These are phyloP conservation scores for Candida tibetensis DNA, from an alignment of 805 yeast genomes.

Conservation along the genomic window DNA sequence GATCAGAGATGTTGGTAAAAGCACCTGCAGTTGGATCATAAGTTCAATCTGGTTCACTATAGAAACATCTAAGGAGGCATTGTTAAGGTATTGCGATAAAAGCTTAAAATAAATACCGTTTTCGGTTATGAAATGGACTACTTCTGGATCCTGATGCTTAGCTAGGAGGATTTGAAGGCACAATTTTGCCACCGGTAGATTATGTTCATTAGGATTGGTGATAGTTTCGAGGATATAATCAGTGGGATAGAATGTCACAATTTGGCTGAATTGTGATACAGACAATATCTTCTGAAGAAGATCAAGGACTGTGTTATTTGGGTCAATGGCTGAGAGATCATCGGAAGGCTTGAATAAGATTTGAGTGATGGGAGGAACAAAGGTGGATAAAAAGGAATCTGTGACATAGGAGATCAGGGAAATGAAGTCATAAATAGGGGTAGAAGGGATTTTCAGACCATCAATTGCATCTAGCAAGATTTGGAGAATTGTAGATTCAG, in stretches of 20 bases:
- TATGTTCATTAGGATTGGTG: neutral
- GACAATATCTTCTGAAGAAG: conserved; percentile 15
- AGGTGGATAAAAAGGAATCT: neutral
- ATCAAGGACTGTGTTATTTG: conserved; percentile 10
- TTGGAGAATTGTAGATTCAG: neutral
- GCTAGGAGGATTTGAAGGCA: conserved; percentile 3
- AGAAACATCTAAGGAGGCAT: conserved; percentile 4
- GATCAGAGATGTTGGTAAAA: neutral
- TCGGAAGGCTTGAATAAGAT: conserved; percentile 1
- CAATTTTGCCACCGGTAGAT: conserved; percentile 1
- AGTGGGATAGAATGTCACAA: conserved; percentile 15
- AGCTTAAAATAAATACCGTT: conserved; percentile 1
- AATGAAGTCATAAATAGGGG: conserved; percentile 2
- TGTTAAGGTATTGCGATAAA: conserved; percentile 6
- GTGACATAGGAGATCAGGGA: conserved; percentile 1
- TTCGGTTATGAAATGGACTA: conserved; percentile 2
- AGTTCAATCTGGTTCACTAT: conserved; percentile 10
- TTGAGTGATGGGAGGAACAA: conserved; percentile 4
- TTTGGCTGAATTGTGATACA: conserved; percentile 11
- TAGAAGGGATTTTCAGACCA: neutral
- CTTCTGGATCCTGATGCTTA: conserved; percentile 4
- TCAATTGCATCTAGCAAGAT: neutral
- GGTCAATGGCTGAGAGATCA: conserved; percentile 14
- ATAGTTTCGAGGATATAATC: conserved; percentile 5
- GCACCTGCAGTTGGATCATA: conserved; percentile 1